Percentiles rank a stretch among this genome's conserved stretches.
These are phyloP conservation scores for Termitomyces heimii DNA, from an alignment of 768 basidiomycete genomes.

Conservation along the genomic window DNA sequence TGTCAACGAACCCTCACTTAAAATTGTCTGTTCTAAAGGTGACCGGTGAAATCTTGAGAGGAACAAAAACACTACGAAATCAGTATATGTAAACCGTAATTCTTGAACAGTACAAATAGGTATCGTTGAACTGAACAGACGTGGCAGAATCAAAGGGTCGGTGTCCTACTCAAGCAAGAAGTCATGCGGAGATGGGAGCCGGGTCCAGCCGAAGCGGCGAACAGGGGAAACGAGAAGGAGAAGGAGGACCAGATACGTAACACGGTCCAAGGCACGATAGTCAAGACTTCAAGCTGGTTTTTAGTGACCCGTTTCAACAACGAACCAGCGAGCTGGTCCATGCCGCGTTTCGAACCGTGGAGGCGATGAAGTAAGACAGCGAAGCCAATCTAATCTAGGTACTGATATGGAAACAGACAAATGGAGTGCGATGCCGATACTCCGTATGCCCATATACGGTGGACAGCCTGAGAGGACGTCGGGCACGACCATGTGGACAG, in stretches of 20 bases:
- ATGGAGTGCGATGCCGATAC: slow-evolving; percentile 4
- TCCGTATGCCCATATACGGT: not conserved
- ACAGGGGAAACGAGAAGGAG: not conserved
- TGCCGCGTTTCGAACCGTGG: slow-evolving; percentile 4
- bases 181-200: not conserved
- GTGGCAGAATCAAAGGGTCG: not conserved
- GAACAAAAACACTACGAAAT: not conserved
- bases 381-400: slow-evolving; percentile 10
- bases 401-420: slow-evolving; percentile 3
- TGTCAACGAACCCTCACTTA: not conserved
- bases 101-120: not conserved
- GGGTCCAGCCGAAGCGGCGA: not conserved
- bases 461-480: not conserved
- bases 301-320: slow-evolving; percentile 2
- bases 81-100: not conserved
- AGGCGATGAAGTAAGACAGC: slow-evolving; percentile 6
- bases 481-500: not conserved
- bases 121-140: not conserved
- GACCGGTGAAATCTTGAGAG: not conserved
- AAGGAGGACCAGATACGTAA: not conserved
- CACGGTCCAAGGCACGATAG: not conserved
- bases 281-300: not conserved
- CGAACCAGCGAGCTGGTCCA: not conserved
- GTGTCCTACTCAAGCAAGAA: not conserved
- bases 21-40: not conserved